Conservation (phyloP, 257 asterid genomes). For the Salvia hispanica region DNA sequence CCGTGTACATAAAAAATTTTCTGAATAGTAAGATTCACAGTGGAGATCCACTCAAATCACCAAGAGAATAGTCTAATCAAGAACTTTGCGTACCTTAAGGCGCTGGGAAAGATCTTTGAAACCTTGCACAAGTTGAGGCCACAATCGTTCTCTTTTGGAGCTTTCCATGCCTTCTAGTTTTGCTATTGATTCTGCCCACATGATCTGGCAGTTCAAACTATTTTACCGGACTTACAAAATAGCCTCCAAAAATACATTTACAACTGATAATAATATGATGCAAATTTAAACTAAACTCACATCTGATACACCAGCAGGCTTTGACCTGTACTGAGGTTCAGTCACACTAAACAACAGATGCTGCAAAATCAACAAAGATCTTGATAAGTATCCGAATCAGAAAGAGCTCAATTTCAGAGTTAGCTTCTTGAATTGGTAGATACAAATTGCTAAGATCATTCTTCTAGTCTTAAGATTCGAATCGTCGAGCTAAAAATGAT, state of each 20-base stretch:
- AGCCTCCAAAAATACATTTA: constrained; percentile 18
- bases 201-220: constrained; percentile 68
- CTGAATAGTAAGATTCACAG: neutral
- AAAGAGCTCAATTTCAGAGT: constrained; percentile 1
- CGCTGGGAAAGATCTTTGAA: constrained; percentile 95
- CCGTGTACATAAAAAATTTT: neutral
- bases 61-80: neutral
- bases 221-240: constrained; percentile 39
- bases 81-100: constrained; percentile 67
- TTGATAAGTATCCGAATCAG: constrained; percentile 30
- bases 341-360: constrained; percentile 86
- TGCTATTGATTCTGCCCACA: constrained; percentile 99
- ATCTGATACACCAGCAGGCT: constrained; percentile 96
- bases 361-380: constrained; percentile 59
- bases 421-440: constrained; percentile 6
- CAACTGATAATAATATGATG: constrained; percentile 11
- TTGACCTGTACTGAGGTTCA: constrained; percentile 75
- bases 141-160: constrained; percentile 83
- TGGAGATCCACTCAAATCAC: constrained; percentile 9
- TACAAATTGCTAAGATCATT: constrained; percentile 1
- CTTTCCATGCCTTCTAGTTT: constrained; percentile 98
- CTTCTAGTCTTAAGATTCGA: neutral
- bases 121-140: constrained; percentile 96
- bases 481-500: constrained; percentile 7
- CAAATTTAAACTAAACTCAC: constrained; percentile 57